Evolutionary conservation across 805 yeast genomes (phyloP), one percentile per base, ranked within the genome.

Genomic region (Candida sithepensis): DNA sequence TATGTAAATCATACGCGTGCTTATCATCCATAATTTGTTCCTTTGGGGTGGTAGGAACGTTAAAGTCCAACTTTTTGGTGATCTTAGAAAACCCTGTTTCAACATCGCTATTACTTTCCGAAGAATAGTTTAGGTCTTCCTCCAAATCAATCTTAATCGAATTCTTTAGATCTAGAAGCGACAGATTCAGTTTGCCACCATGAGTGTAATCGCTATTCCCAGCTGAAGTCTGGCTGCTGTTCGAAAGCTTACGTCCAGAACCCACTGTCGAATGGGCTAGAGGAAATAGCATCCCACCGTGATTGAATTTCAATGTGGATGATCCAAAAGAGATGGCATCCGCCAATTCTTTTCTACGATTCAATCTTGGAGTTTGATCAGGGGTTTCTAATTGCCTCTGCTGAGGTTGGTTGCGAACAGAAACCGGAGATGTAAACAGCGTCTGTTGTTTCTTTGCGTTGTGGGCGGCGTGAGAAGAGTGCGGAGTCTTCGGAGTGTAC

Each of bases 41-140:
- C 24, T 60, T 61, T 3, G 78, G 78, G 0, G 77, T 72, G 2
- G 49, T 26, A 1, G 73, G 72, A 19, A 39, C 50, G 5, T 39
- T 47, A 44, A 58, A 60, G 19, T 50, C 50, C 24, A 61, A 50
- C 43, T 47, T 57, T 48, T 58, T 59, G 14, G 56, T 53, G 34
- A 59, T 53, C 24, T 46, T 55, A 18, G 44, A 41, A 12, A 49
- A 41, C 21, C 16, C 41, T 13, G 44, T 43, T n/a, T 49, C 54
- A 5, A 39, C 44, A 5, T 44, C 50, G 13, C 38, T 49, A 22
- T 55, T 57, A 18, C 55, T 60, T 32, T 55, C 63, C 9, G 59
- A 55, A 3, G 56, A 46, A 34, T 49, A 51, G 6, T 51, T 52
- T 19, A 43, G 18, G 10, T 60, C 65, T 18, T 58, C 60, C 22